Evolutionary conservation across 441 rosid genomes (phyloP).

Genomic region (Melastoma candidum): DNA sequence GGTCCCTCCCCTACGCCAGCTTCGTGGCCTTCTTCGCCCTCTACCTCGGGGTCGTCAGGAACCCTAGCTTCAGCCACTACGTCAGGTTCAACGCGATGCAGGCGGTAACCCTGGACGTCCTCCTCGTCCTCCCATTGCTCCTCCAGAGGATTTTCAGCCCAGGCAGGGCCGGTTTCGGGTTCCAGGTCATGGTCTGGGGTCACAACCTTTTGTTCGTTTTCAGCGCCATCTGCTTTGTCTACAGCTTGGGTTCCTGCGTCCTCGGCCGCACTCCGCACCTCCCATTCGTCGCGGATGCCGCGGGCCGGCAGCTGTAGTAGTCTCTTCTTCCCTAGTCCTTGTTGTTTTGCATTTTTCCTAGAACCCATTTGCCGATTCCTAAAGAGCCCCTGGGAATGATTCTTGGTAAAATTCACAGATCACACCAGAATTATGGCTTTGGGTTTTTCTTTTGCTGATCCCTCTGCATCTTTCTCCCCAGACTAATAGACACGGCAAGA

Average conservation of each 20-base stretch:
- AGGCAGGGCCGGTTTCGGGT: constrained; percentile 47
- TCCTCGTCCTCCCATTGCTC: constrained; percentile 58
- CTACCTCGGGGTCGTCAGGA: constrained; percentile 59
- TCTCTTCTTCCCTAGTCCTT: no score
- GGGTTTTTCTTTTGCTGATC: no score
- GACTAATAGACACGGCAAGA: no score
- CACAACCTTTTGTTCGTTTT: constrained; percentile 56
- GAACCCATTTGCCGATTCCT: no score
- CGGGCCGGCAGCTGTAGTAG: constrained; percentile 52
- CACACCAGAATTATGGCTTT: no score
- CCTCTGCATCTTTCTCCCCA: no score
- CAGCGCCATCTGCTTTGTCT: constrained; percentile 59
- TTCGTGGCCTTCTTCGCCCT: constrained; percentile 76
- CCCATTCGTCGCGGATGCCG: constrained; percentile 78
- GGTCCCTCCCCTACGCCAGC: constrained; percentile 60
- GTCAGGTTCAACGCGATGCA: constrained; percentile 82
- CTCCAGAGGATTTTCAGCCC: constrained; percentile 50
- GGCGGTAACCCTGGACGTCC: constrained; percentile 75
- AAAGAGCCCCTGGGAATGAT: no score
- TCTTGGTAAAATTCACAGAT: no score
- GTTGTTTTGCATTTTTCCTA: no score
- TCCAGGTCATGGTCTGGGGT: constrained; percentile 62
- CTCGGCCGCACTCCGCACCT: constrained; percentile 71
- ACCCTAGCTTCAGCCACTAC: constrained; percentile 51
- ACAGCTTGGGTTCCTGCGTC: constrained; percentile 34